These are phyloP conservation scores for Nemania sp. DNA, from an alignment of 2,329 filamentous ascomycete genomes.

Conservation along the genomic window DNA sequence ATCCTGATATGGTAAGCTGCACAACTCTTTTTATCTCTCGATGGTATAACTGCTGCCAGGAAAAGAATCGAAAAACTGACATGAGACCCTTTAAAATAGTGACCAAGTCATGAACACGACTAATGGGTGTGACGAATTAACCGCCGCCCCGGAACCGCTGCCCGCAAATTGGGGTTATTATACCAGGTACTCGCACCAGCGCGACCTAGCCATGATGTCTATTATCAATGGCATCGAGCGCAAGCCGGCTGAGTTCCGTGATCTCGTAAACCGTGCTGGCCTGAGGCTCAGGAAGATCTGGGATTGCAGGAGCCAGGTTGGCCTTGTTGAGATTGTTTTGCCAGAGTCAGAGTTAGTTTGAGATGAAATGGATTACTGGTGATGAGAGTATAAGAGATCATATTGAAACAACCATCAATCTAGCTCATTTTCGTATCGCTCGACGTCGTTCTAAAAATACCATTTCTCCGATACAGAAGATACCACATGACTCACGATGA, in stretches of 20 bases:
- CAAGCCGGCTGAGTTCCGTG: constrained; percentile 40
- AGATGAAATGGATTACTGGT: background rate
- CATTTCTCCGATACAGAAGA: too few species aligned
- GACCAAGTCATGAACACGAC: constrained; percentile 46
- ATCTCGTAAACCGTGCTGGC: constrained; percentile 37
- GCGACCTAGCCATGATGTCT: constrained; percentile 43
- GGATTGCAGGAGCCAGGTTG: constrained; percentile 41
- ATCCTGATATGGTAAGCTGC: constrained; percentile 25
- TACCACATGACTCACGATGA: too few species aligned
- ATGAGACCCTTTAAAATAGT: constrained; percentile 18
- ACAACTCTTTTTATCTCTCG: too few species aligned
- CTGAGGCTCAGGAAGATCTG: constrained; percentile 41
- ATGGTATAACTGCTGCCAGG: too few species aligned
- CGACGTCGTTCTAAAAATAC: too few species aligned
- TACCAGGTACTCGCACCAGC: constrained; percentile 40
- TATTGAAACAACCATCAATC: too few species aligned
- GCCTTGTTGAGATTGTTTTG: constrained; percentile 16
- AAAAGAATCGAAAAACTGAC: background rate
- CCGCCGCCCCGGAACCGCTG: constrained; percentile 38
- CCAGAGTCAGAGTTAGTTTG: constrained; percentile 9
- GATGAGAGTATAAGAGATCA: too few species aligned
- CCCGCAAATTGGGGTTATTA: constrained; percentile 44
- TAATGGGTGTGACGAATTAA: constrained; percentile 36
- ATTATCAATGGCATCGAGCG: constrained; percentile 45
- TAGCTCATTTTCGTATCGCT: too few species aligned